Evolutionary conservation across 1,139 yeast species (phyloP).

Genomic region (Protomyces lactucae-debilis): DNA sequence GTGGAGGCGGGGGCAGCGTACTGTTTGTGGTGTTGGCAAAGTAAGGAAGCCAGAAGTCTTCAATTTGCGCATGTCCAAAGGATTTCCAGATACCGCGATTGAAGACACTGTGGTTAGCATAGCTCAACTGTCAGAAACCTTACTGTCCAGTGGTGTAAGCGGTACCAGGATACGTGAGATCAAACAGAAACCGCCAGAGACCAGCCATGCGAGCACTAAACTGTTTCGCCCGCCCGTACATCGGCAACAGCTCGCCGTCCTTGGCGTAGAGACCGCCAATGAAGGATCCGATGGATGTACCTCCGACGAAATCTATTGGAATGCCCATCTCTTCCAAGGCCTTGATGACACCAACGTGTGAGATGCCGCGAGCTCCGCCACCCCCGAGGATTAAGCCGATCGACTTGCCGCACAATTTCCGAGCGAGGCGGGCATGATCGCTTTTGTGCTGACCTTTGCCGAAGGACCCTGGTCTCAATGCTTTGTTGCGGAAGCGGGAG

Average conservation of each 20-base stretch:
- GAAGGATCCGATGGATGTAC: conserved; percentile 93
- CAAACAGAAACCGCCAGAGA: conserved; percentile 75
- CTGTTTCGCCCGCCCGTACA: conserved; percentile 82
- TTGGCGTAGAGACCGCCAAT: conserved; percentile 93
- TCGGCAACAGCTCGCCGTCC: conserved; percentile 85
- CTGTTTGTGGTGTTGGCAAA: conserved; percentile 89
- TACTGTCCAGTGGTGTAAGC: conserved; percentile 49
- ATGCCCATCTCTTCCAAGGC: conserved; percentile 92
- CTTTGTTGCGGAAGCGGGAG: conserved; percentile 37
- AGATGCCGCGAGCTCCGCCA: conserved; percentile 93
- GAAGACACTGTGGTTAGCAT: conserved; percentile 74
- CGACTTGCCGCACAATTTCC: conserved; percentile 85
- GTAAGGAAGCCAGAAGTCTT: conserved; percentile 89
- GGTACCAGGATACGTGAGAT: conserved; percentile 86
- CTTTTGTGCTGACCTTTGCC: conserved; percentile 62
- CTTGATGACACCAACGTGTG: conserved; percentile 86
- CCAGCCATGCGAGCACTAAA: conserved; percentile 80
- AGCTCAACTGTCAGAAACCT: background rate
- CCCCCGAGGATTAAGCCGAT: conserved; percentile 94
- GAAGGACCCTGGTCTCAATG: conserved; percentile 38
- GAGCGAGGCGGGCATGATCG: conserved; percentile 82
- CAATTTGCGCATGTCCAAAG: conserved; percentile 86
- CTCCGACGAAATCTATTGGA: conserved; percentile 91
- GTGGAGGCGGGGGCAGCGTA: background rate
- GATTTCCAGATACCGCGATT: conserved; percentile 95